Evolutionary conservation across 106 monocot species (phyloP), one percentile per base, ranked within the genome.

Genomic region (Amphibolis antarctica): DNA sequence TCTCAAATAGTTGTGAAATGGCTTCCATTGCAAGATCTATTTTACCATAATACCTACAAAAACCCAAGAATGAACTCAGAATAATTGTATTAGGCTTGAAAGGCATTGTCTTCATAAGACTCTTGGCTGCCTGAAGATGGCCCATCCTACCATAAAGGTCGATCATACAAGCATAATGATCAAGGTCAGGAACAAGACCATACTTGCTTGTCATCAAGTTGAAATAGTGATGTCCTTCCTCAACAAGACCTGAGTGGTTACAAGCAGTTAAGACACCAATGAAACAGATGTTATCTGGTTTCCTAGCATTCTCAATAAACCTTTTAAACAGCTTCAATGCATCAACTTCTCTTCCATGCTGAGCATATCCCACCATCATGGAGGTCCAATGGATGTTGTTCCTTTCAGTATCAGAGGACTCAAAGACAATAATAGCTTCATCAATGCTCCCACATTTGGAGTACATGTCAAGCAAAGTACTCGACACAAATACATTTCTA

Each of bases 141-240:
- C 88, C 85, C 0, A 68, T 69, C 0, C 85, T 70, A 6, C 66
- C 80, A 73, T 80, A 54, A 19, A 93, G 78, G 55, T 85, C 88
- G 24, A 88, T 81, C 74, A 93, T 66, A 67, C 92, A 92, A 0
- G 83, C 81, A 48, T 85, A 88, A 25, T 88, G 88, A 45, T 78
- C 77, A 9, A 72, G 23, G 28, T 45, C 76, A 9, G 88, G 88
- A 42, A 19, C 11, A 12, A 88, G 59, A 15, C 62, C 74, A 55
- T 84, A 79, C 23, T 86, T 60, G 9, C 63, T 31, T 36, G 47
- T 66, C 92, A 92, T 92, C 30, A 59, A 43, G 26, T 93, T 64
- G 30, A 93, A 88, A 72, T 69, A 88, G 10, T 22, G 53, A 12
- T 81, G 71, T 42, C 85, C 88, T 60, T 82, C 70, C 9, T 76